These are phyloP conservation scores for Diaporthe destruens DNA, from an alignment of 2,329 filamentous ascomycete genomes.

Conservation along the genomic window DNA sequence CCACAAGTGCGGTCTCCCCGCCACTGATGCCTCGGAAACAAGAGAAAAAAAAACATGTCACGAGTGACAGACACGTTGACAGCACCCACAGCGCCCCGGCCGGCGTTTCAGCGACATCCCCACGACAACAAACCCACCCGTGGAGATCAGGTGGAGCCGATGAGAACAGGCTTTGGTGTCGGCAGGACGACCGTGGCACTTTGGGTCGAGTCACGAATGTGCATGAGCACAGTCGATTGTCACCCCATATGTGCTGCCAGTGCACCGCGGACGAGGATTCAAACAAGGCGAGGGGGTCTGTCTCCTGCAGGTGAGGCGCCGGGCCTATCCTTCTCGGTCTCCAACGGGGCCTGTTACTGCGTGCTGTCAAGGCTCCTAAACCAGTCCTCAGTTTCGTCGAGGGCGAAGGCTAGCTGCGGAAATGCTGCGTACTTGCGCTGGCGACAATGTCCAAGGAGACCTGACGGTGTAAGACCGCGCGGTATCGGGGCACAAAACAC, in stretches of 20 bases:
- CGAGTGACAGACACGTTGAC: not conserved
- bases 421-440: no score
- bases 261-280: no score
- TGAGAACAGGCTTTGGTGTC: constrained; percentile 22
- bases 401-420: not conserved
- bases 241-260: constrained; percentile 23
- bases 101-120: constrained; percentile 10
- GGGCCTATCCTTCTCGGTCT: not conserved
- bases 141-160: constrained; percentile 19
- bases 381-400: not conserved
- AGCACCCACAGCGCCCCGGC: not conserved
- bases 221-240: constrained; percentile 19
- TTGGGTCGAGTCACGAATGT: constrained; percentile 10
- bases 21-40: not conserved
- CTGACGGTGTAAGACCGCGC: not conserved
- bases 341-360: not conserved
- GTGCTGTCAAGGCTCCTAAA: not conserved
- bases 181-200: not conserved
- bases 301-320: not conserved
- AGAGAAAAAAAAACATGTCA: not conserved
- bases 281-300: not conserved
- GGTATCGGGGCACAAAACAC: not conserved
- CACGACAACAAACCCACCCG: constrained; percentile 19
- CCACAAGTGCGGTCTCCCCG: not conserved
- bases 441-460: not conserved